A percentile compares a stretch with the other conserved stretches of the same genome.
Conservation (phyloP, 208 protist species). For the Trichomonas vaginalis region DNA sequence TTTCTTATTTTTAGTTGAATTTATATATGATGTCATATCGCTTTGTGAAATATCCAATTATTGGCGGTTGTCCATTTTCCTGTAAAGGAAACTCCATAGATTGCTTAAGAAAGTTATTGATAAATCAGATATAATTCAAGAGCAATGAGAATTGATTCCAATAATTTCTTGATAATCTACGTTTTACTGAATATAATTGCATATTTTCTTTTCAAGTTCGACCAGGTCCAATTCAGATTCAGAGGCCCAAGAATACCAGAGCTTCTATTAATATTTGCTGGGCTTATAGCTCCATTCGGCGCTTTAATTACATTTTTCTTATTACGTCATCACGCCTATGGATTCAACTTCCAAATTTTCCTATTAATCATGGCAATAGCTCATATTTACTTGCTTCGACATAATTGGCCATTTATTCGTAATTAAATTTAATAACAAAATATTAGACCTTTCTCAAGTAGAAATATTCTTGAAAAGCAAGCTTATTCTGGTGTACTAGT, state of each 20-base stretch:
- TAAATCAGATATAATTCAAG: no score
- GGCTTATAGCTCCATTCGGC: not conserved
- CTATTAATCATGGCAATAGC: not conserved
- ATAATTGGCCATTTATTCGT: not conserved
- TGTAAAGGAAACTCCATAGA: no score
- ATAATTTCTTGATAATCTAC: not conserved
- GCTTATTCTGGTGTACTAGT: no score
- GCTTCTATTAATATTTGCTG: not conserved
- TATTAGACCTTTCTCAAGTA: no score
- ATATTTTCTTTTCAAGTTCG: not conserved
- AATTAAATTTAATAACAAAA: no score
- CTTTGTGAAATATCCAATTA: no score
- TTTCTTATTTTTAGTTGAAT: no score
- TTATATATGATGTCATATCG: no score
- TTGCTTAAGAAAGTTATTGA: no score
- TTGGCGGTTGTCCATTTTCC: no score
- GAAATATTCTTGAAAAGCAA: no score
- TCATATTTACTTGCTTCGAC: not conserved
- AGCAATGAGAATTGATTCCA: no score
- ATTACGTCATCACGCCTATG: not conserved
- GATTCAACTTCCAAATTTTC: not conserved
- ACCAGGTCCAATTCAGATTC: not conserved
- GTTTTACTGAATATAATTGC: not conserved
- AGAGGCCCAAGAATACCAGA: not conserved
- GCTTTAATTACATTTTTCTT: not conserved